Evolutionary conservation across 2,329 filamentous ascomycete genomes (phyloP).

Genomic region (Pestalotiopsis sp.): DNA sequence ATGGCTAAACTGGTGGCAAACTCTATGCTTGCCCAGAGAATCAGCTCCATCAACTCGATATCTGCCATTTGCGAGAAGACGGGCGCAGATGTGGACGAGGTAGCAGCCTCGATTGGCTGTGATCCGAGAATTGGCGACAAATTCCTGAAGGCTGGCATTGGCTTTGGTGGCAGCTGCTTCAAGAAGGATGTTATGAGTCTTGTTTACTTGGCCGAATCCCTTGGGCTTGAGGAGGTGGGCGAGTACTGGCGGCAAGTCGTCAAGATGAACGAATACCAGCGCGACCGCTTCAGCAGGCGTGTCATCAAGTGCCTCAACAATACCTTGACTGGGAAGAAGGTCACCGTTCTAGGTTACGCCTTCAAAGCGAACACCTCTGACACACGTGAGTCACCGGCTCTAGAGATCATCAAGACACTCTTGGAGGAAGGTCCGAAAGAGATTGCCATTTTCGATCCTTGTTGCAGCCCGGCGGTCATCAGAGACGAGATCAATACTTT

Average conservation of each 20-base stretch:
- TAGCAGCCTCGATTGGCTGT: conserved; percentile 68
- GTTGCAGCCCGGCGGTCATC: conserved; percentile 55
- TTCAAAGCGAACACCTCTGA: conserved; percentile 83
- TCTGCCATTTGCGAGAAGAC: conserved; percentile 79
- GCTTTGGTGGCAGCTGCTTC: conserved; percentile 82
- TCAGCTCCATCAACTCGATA: conserved; percentile 80
- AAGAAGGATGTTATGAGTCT: conserved; percentile 79
- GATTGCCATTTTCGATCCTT: conserved; percentile 72
- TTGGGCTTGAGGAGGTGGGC: conserved; percentile 72
- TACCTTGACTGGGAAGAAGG: conserved; percentile 70
- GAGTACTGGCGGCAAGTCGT: conserved; percentile 77
- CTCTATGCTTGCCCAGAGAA: conserved; percentile 78
- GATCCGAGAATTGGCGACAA: conserved; percentile 74
- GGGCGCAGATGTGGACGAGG: conserved; percentile 75
- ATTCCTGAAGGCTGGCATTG: conserved; percentile 75
- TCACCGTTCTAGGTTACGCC: conserved; percentile 74
- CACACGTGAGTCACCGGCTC: conserved; percentile 70
- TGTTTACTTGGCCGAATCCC: conserved; percentile 71
- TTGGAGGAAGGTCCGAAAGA: conserved; percentile 66
- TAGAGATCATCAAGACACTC: conserved; percentile 68
- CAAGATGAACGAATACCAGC: conserved; percentile 76
- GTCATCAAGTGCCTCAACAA: conserved; percentile 71
- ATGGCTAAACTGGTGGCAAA: conserved; percentile 80
- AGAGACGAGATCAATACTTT: conserved; percentile 52
- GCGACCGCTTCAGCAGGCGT: conserved; percentile 67